Percentiles rank a stretch among this genome's conserved stretches.
Conservation (phyloP, 345 rosid species). For the Streptanthus diversifolius region DNA sequence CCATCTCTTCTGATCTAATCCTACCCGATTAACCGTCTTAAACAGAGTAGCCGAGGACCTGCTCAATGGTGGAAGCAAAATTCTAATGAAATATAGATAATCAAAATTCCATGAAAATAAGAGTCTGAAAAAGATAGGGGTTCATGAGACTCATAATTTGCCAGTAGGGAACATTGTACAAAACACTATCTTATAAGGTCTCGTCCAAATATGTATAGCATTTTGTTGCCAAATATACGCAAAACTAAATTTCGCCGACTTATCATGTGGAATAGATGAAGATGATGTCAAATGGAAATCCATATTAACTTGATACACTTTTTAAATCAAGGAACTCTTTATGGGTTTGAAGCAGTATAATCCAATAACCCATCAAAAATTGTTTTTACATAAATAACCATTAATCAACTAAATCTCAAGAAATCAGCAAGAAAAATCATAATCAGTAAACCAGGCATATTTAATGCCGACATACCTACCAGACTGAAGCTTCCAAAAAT, state of each 20-base stretch:
- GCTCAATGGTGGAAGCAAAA: constrained; percentile 6
- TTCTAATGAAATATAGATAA: neutral
- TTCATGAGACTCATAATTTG: neutral
- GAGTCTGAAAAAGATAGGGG: neutral
- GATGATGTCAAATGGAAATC: neutral
- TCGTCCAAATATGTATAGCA: neutral
- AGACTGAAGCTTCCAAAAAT: constrained; percentile 37
- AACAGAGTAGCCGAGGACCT: constrained; percentile 31
- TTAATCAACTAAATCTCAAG: neutral
- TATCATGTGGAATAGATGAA: neutral
- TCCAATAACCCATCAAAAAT: neutral
- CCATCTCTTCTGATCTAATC: constrained; percentile 33
- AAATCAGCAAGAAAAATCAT: neutral
- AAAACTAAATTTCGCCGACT: neutral
- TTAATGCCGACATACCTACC: constrained; percentile 23
- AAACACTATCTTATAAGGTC: neutral
- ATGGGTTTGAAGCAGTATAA: neutral
- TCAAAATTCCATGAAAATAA: neutral
- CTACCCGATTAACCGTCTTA: constrained; percentile 25
- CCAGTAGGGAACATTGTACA: neutral
- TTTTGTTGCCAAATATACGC: neutral
- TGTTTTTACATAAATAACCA: neutral
- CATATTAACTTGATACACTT: neutral
- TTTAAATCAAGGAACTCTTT: neutral
- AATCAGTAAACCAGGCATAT: constrained; percentile 4